These are phyloP conservation scores for Malassezia nana DNA, from an alignment of 1,284 basidiomycete genomes.

Conservation along the genomic window DNA sequence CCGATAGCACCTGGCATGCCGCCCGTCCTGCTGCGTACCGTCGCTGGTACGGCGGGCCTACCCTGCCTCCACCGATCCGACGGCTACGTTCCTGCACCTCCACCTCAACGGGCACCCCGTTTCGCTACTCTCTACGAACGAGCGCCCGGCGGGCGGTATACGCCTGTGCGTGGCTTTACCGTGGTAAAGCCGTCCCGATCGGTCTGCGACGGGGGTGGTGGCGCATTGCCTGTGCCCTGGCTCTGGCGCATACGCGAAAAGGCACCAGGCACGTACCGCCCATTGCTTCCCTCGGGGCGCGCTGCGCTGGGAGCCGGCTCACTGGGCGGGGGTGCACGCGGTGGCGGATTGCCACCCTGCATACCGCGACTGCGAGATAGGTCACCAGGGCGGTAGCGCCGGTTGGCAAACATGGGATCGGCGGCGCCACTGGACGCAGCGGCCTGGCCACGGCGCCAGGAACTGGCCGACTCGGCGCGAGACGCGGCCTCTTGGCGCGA, in stretches of 20 bases:
- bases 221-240: constrained; percentile 2
- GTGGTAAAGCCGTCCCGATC: constrained; percentile 13
- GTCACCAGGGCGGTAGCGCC: constrained; percentile 18
- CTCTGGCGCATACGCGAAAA: constrained; percentile 16
- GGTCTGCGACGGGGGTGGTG: not conserved
- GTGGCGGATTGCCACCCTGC: not conserved
- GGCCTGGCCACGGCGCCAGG: constrained; percentile 15
- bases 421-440: constrained; percentile 7
- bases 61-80: too few relatives aligned
- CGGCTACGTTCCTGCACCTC: not conserved
- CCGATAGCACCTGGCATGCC: not conserved
- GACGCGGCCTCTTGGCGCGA: not conserved
- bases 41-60: too few relatives aligned
- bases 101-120: not conserved
- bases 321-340: not conserved
- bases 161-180: constrained; percentile 15
- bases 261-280: constrained; percentile 13
- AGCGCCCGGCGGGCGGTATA: constrained; percentile 12
- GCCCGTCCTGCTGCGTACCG: not conserved
- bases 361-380: constrained; percentile 3
- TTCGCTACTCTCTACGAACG: constrained; percentile 3
- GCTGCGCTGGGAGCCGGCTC: too few relatives aligned
- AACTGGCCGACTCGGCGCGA: constrained; percentile 2
- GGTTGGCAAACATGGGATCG: constrained; percentile 19
- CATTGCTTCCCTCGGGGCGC: constrained; percentile 1